Base-by-base conservation (phyloP, 2,329 filamentous ascomycete genomes). In the Fusarium devonianum region DNA sequence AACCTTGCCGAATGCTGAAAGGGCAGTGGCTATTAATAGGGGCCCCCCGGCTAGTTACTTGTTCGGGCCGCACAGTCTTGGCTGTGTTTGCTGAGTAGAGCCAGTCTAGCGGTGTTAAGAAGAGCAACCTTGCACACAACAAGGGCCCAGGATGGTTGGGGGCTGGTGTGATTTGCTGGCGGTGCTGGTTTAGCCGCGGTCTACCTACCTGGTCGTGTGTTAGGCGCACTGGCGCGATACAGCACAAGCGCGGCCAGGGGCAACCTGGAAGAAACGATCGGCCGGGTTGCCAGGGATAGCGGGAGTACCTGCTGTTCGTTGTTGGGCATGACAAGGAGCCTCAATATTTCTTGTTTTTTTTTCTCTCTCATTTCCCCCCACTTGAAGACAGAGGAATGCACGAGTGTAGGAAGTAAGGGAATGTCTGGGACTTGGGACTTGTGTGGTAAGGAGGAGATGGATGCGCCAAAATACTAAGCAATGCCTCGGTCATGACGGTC, bases 211-310 rank as follows among this genome's bases (percentile, higher is more conserved):
- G 30, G 30, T 14, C 13, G 30, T 29, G 48, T 53, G n/a, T 5
- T 64, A 63, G 55, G 42, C 60, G 60, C 56, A 63, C 54, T 65
- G 57, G 40, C 62, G 62, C 59, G 39, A 46, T 65, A 50, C 38
- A 60, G 41, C 40, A 42, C 34, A 26, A 30, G 28, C 26, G 18
- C 16, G 17, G n/a, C 34, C 25, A n/a, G 40, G 38, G 26, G 23
- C 11, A 26, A 22, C 13, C 21, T 14, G 17, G 42, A 40, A 52
- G 48, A 47, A 33, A 58, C 44, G 44, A 42, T 60, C 56, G 30
- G 48, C 30, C 37, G 34, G 48, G 21, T 45, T 43, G 33, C 25
- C 44, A 46, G 43, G 36, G 36, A 36, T 25, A 18, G 30, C n/a
- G 25, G 40, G 36, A 18, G 16, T 50, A 51, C 42, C 11, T 11